A percentile compares a stretch with the other conserved stretches of the same genome.
phyloP scores from a whole-genome alignment of 2,329 filamentous ascomycete species.

The Paraconiothyrium brasiliense region DNA sequence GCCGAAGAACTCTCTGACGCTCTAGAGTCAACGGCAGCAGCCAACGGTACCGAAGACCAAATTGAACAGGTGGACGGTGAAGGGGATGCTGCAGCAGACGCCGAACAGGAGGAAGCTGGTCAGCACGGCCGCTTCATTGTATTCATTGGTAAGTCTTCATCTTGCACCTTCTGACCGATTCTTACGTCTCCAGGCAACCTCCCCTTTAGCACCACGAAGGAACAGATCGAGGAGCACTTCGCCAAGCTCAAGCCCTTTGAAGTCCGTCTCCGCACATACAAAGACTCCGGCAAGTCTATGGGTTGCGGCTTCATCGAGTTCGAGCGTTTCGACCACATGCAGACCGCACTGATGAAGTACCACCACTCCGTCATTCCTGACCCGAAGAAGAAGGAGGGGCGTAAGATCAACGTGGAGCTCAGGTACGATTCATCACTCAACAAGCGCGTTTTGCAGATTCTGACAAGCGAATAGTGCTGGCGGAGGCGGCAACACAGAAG shows the following conservation, averaged over 20 bases:
- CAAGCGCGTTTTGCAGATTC: background rate
- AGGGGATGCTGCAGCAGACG: constrained; percentile 10
- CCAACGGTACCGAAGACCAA: constrained; percentile 26
- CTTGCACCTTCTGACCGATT: constrained; percentile 15
- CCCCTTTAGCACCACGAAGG: constrained; percentile 80
- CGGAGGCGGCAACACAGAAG: constrained; percentile 80
- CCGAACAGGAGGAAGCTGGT: constrained; percentile 28
- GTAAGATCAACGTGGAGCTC: constrained; percentile 92
- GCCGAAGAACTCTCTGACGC: constrained; percentile 26
- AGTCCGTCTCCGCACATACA: constrained; percentile 64
- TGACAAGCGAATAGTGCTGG: constrained; percentile 68
- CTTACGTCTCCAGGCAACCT: constrained; percentile 73
- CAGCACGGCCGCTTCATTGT: constrained; percentile 71
- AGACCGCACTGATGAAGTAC: constrained; percentile 89
- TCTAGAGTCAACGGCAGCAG: constrained; percentile 25
- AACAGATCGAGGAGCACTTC: constrained; percentile 78
- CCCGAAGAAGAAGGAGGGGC: constrained; percentile 63
- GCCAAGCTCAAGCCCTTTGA: constrained; percentile 74
- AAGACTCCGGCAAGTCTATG: constrained; percentile 49
- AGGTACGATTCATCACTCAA: constrained; percentile 65
- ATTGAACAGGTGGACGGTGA: constrained; percentile 25
- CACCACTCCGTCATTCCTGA: constrained; percentile 83
- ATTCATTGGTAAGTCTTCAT: constrained; percentile 70
- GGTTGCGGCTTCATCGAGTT: constrained; percentile 78
- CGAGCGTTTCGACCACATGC: constrained; percentile 84